Base-by-base conservation (phyloP, 768 basidiomycete species). In the Kwoniella dejecticola region DNA sequence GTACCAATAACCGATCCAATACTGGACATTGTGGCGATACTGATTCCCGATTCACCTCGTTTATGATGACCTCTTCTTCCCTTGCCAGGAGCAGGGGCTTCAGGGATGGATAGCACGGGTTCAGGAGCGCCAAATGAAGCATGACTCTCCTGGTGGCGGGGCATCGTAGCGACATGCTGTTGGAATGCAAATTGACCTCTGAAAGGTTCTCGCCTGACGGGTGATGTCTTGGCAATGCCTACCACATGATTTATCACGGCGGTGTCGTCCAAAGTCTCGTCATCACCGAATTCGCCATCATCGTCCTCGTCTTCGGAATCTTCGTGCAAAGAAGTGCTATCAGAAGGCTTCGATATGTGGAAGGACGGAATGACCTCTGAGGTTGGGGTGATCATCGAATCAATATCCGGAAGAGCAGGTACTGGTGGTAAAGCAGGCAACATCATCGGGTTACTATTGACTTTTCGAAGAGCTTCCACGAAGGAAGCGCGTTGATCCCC, bases 21-120 rank as follows among this genome's bases (percentile, higher is more conserved):
- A 23, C 69, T 72, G 1, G 74, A 76, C 69, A 78, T 74, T 30
- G 72, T 74, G 17, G 71, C 72, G 52, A 77, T 72, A 50, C 72
- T 76, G 52, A 75, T 57, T 17, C 70, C 69, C 12, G 73, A 75
- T 50, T 75, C 72, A 23, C 60, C 71, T 58, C 71, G 61, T 12
- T 48, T 41, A 48, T 72, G 69, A 7, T 61, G 48, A 27, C 53
- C 24, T 21, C 64, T 49, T 57, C 41, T 60, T 33, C 12, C 30
- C 11, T 12, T 52, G 23, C 29, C 46, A n/a, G 59, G 44, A 15
- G 36, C 52, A n/a, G 44, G 17, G 12, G 17, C 40, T 5, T 40
- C 53, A 15, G 50, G 17, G 36, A 44, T 7, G 7, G 44, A 38
- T n/a, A 52, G 27, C 3, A 57, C 48, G 27, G 56, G 48, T 15